Base-by-base conservation (phyloP, 2,329 filamentous ascomycete species). In the Lecanicillium sp. region DNA sequence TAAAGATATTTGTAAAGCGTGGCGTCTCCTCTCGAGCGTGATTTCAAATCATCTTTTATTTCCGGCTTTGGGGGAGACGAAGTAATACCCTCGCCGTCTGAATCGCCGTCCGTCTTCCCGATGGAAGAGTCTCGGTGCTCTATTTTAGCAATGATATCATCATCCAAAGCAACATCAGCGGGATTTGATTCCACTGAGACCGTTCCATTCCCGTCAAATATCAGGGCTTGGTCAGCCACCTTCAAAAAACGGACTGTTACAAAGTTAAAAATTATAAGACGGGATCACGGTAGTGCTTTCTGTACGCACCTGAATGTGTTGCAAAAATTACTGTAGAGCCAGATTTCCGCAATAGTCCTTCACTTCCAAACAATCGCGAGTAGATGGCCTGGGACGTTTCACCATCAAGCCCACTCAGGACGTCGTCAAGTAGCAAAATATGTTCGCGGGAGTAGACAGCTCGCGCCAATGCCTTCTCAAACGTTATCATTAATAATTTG, bases 331-430 rank as follows among this genome's bases (percentile, higher is more conserved):
- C 32, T 0, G 36, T 41, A 2, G 42, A 45, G 12, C 40, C 32
- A 3, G 35, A 29, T 17, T 43, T 40, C 12, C 43, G 42, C 11
- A 35, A 25, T 3, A 62, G 38, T 6, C 58, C 56, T 3, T 45
- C 48, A 4, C 47, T 27, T 0, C 56, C 55, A 27, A 64, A 57
- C 0, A 62, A 53, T 1, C 51, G 50, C 0, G 46, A 40, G 35
- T 62, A 63, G 1, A 63, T 58, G n/a, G 55, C 51, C 5, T 59
- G 51, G 15, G 59, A 56, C 0, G 60, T 63, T 11, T 59, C 53
- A 5, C 51, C 51, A 38, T 60, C 57, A 5, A 59, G 49, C 2
- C 54, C 54, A n/a, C 54, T 57, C 6, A 57, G 43, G 5, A 54
- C 49, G 16, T 57, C 54, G 39, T 57, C 54, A 3, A 55, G 46